Percentiles rank a stretch among this genome's conserved stretches.
Conservation (phyloP, 352 stramenopile species). For the Lagenidium sp. region DNA sequence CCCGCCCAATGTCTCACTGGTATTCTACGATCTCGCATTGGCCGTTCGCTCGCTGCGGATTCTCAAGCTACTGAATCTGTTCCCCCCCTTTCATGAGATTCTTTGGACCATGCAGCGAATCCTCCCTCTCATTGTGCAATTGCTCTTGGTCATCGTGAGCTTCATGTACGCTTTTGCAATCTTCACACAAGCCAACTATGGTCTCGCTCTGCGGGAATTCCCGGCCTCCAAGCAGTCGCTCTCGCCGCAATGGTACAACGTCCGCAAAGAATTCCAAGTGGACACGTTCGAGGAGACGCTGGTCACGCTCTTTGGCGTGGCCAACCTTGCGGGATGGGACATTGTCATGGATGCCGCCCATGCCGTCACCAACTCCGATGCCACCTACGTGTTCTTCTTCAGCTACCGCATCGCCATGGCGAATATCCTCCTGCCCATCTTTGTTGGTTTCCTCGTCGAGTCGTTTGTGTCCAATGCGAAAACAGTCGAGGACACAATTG, state of each 20-base stretch:
- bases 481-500: slow-evolving; percentile 49
- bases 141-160: slow-evolving; percentile 77
- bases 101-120: slow-evolving; percentile 82
- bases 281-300: slow-evolving; percentile 71
- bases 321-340: slow-evolving; percentile 70
- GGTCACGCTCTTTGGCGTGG: slow-evolving; percentile 69
- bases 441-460: slow-evolving; percentile 82
- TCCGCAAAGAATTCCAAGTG: slow-evolving; percentile 66
- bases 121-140: slow-evolving; percentile 65
- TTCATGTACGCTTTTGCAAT: slow-evolving; percentile 82
- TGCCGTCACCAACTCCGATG: slow-evolving; percentile 41
- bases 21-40: slow-evolving; percentile 72
- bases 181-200: slow-evolving; percentile 73
- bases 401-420: slow-evolving; percentile 74
- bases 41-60: slow-evolving; percentile 69
- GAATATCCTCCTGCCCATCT: slow-evolving; percentile 78
- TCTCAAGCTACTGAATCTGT: slow-evolving; percentile 74
- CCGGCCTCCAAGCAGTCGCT: slow-evolving; percentile 30
- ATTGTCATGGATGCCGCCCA: slow-evolving; percentile 74
- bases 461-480: slow-evolving; percentile 77
- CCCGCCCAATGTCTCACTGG: slow-evolving; percentile 47
- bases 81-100: slow-evolving; percentile 79
- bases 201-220: slow-evolving; percentile 43
- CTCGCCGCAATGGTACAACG: slow-evolving; percentile 53
- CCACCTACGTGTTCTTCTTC: slow-evolving; percentile 79